These are phyloP conservation scores for Plenodomus lindquistii DNA, from an alignment of 2,329 filamentous ascomycete species.

Conservation along the genomic window DNA sequence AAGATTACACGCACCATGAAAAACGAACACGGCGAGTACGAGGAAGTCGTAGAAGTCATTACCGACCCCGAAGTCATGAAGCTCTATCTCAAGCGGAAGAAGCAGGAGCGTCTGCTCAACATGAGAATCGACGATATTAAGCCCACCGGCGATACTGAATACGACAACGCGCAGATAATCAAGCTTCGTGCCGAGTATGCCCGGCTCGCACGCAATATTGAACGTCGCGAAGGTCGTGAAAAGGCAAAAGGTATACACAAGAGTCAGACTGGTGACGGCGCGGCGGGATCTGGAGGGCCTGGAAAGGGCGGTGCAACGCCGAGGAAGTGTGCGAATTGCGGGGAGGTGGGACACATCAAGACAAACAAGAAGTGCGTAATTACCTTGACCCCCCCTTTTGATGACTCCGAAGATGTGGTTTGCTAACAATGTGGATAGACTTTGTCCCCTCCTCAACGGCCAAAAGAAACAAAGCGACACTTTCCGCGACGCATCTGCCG, in stretches of 20 bases:
- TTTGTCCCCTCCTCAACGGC: conserved; percentile 45
- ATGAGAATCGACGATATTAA: conserved; percentile 70
- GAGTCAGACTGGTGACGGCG: conserved; percentile 48
- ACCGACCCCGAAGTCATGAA: conserved; percentile 85
- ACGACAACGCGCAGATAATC: conserved; percentile 64
- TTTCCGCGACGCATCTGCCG: conserved; percentile 39
- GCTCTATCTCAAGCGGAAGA: conserved; percentile 80
- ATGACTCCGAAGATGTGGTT: not conserved
- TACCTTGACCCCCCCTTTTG: conserved; percentile 1
- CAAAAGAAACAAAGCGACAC: conserved; percentile 45
- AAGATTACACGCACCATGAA: conserved; percentile 72
- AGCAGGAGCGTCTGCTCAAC: conserved; percentile 70
- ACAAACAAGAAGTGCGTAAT: conserved; percentile 82
- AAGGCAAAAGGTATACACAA: conserved; percentile 72
- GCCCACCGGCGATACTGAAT: conserved; percentile 68
- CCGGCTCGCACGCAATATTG: conserved; percentile 87
- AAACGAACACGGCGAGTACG: conserved; percentile 67
- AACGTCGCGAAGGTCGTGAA: conserved; percentile 85
- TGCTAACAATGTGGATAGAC: conserved; percentile 29
- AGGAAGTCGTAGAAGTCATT: conserved; percentile 39
- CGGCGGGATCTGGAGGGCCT: conserved; percentile 47
- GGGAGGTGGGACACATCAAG: conserved; percentile 95
- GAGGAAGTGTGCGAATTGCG: conserved; percentile 96
- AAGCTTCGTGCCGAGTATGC: conserved; percentile 74
- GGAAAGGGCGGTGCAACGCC: conserved; percentile 58